Conservation (phyloP, 2,329 filamentous ascomycete genomes). For the Aphanocladium album region DNA sequence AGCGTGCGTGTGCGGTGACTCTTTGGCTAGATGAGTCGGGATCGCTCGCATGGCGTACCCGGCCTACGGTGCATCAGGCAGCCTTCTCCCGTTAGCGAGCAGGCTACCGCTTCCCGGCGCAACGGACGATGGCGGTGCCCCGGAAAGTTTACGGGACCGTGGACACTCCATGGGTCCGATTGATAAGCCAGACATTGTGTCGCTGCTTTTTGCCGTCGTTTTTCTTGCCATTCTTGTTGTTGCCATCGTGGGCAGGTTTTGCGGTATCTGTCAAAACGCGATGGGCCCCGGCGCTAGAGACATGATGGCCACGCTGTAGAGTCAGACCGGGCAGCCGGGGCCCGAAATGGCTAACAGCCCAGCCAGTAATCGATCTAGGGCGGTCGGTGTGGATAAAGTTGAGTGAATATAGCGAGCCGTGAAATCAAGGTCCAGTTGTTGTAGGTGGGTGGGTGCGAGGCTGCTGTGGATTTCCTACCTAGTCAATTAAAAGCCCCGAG, state of each 20-base stretch:
- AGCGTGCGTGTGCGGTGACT: conserved; percentile 9
- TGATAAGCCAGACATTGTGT: not conserved
- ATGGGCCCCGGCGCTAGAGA: not conserved
- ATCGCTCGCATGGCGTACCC: conserved; percentile 13
- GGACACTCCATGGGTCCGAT: not conserved
- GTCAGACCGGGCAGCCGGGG: conserved; percentile 4
- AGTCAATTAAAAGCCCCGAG: not conserved
- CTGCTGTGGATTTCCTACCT: not conserved
- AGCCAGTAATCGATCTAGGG: not conserved
- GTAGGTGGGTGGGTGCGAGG: no score
- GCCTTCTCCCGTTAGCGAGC: not conserved
- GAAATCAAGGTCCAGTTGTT: no score
- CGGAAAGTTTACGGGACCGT: not conserved
- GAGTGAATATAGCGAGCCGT: not conserved
- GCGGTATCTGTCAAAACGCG: no score
- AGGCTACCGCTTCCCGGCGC: conserved; percentile 1
- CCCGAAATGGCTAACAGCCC: not conserved
- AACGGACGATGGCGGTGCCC: not conserved
- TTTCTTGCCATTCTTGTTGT: not conserved
- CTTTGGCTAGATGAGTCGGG: conserved; percentile 6
- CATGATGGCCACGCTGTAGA: not conserved
- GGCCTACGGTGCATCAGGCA: not conserved
- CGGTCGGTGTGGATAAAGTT: not conserved
- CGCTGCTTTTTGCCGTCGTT: not conserved
- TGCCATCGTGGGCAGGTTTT: not conserved